These are phyloP conservation scores for Sugiyamaella grinbergsii DNA, from an alignment of 1,139 yeast genomes.

Conservation along the genomic window DNA sequence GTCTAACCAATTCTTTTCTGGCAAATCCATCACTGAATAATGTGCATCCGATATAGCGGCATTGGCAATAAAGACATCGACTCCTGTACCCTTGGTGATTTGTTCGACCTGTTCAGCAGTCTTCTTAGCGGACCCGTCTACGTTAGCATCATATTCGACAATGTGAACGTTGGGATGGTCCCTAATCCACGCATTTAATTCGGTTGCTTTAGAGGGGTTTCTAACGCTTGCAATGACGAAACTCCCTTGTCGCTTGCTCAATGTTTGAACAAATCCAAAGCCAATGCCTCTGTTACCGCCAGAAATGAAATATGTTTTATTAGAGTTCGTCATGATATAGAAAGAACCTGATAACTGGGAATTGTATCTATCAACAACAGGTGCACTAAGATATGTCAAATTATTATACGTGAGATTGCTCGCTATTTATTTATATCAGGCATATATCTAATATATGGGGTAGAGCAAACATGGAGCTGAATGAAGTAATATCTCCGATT, in stretches of 20 bases:
- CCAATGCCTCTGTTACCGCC: constrained; percentile 27
- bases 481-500: constrained; percentile 7
- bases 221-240: constrained; percentile 20
- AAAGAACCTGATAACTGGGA: not conserved
- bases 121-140: constrained; percentile 13
- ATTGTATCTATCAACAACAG: not conserved
- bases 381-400: not conserved
- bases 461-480: not conserved
- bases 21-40: constrained; percentile 20
- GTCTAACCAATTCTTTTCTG: constrained; percentile 29
- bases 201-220: constrained; percentile 15
- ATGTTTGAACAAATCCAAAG: constrained; percentile 16
- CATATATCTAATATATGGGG: too few relatives aligned
- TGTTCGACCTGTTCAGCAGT: constrained; percentile 20
- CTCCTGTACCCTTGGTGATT: constrained; percentile 19
- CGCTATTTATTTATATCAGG: not conserved
- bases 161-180: constrained; percentile 20
- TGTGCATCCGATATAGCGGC: constrained; percentile 24
- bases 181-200: constrained; percentile 16
- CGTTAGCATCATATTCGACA: constrained; percentile 20
- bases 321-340: not conserved
- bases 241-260: constrained; percentile 15
- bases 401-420: not conserved
- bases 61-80: constrained; percentile 24
- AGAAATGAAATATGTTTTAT: constrained; percentile 20